phyloP scores from a whole-genome alignment of 352 stramenopile genomes.

The Nothophytophthora sp. region DNA sequence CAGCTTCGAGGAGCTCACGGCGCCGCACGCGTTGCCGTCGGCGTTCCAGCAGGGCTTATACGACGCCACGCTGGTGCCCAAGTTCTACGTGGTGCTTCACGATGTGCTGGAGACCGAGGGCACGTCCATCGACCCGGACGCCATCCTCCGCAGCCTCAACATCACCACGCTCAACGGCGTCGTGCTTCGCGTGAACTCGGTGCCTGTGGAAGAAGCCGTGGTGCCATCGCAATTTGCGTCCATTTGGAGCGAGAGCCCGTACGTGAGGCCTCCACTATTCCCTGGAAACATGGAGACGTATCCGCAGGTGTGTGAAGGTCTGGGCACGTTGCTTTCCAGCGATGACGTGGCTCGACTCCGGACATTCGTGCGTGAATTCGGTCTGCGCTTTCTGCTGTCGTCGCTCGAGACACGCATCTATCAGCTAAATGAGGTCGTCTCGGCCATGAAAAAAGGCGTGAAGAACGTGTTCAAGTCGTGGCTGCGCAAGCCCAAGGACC shows the following conservation, averaged over 20 bases:
- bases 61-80: constrained; percentile 68
- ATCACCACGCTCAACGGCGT: constrained; percentile 45
- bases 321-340: constrained; percentile 56
- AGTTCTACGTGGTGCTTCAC: constrained; percentile 91
- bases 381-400: constrained; percentile 74
- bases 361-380: constrained; percentile 80
- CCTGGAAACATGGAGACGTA: constrained; percentile 31
- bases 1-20: constrained; percentile 68
- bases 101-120: constrained; percentile 77
- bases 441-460: constrained; percentile 90
- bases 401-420: constrained; percentile 83
- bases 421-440: constrained; percentile 88
- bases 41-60: constrained; percentile 81
- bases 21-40: constrained; percentile 44
- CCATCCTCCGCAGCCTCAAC: constrained; percentile 73
- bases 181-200: constrained; percentile 75
- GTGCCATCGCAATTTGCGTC: constrained; percentile 30
- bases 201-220: constrained; percentile 28
- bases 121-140: constrained; percentile 78
- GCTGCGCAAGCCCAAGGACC: constrained; percentile 88
- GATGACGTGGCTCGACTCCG: constrained; percentile 68
- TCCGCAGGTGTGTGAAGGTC: constrained; percentile 21
- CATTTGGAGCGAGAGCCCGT: constrained; percentile 58
- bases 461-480: constrained; percentile 93
- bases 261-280: constrained; percentile 62